Conservation (phyloP, 805 yeast species). For the Saccharomycopsis sp. region DNA sequence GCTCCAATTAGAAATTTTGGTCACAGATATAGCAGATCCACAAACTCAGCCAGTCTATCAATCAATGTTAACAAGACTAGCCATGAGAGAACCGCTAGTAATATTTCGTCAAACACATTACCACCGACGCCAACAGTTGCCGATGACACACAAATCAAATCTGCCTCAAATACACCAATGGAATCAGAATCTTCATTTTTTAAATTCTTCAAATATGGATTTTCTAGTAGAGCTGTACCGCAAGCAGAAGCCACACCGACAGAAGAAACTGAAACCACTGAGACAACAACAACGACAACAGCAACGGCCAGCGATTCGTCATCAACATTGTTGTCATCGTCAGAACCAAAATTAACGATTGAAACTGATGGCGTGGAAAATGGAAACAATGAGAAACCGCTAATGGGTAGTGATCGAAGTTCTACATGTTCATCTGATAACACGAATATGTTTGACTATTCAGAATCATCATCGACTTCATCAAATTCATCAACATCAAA, state of each 20-base stretch:
- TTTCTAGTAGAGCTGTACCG: constrained; percentile 6
- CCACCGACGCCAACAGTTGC: neutral
- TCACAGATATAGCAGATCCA: constrained; percentile 11
- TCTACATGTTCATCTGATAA: constrained; percentile 4
- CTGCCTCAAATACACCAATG: constrained; percentile 6
- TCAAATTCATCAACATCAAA: constrained; percentile 4
- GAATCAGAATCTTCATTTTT: constrained; percentile 14
- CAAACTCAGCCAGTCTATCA: constrained; percentile 5
- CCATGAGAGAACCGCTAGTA: constrained; percentile 1
- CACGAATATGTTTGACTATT: constrained; percentile 11
- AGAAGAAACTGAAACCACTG: neutral
- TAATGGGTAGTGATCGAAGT: neutral
- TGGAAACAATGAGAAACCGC: neutral
- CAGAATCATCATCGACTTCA: constrained; percentile 7
- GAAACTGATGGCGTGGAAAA: neutral
- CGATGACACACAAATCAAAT: neutral
- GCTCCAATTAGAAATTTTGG: constrained; percentile 4
- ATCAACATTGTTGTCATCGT: neutral
- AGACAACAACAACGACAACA: too few species aligned
- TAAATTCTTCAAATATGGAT: constrained; percentile 20
- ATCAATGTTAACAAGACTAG: neutral
- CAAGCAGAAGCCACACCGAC: neutral
- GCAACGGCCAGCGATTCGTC: neutral
- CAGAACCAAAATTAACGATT: neutral
- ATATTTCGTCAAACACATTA: neutral